Percentiles rank a stretch among this genome's conserved stretches.
Conservation (phyloP, 2,329 filamentous ascomycete genomes). For the Sporothrix luriei region DNA sequence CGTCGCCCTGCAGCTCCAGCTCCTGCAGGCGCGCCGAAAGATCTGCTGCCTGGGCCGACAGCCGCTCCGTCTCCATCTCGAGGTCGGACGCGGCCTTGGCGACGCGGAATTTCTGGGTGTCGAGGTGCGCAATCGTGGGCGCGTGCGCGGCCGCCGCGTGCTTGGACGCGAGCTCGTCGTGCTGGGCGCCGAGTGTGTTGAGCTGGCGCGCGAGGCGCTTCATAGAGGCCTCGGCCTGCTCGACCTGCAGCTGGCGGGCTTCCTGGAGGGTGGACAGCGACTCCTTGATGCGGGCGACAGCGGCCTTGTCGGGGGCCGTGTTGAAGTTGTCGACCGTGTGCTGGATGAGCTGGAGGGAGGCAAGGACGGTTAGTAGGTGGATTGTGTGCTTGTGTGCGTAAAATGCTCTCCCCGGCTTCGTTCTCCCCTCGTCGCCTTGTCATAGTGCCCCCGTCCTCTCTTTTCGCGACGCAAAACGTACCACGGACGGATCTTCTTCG, state of each 20-base stretch:
- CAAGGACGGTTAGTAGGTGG: neutral
- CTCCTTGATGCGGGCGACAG: slow-evolving; percentile 79
- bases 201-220: slow-evolving; percentile 76
- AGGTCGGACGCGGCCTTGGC: slow-evolving; percentile 89
- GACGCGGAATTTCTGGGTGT: slow-evolving; percentile 90
- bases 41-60: slow-evolving; percentile 75
- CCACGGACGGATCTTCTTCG: slow-evolving; percentile 86
- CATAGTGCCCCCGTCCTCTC: neutral
- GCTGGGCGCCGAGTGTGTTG: slow-evolving; percentile 71
- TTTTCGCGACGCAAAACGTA: slow-evolving; percentile 49
- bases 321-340: slow-evolving; percentile 96
- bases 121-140: slow-evolving; percentile 78
- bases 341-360: slow-evolving; percentile 70
- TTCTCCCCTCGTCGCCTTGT: neutral
- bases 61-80: slow-evolving; percentile 92
- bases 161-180: slow-evolving; percentile 71
- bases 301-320: slow-evolving; percentile 82
- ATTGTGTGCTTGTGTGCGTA: neutral
- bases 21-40: slow-evolving; percentile 75
- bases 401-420: neutral
- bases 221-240: slow-evolving; percentile 67
- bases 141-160: slow-evolving; percentile 82
- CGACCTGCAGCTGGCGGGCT: slow-evolving; percentile 76
- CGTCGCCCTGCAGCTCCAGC: slow-evolving; percentile 82
- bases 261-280: slow-evolving; percentile 81